These are phyloP conservation scores for Trametes gibbosa DNA, from an alignment of 768 basidiomycete species.

Conservation along the genomic window DNA sequence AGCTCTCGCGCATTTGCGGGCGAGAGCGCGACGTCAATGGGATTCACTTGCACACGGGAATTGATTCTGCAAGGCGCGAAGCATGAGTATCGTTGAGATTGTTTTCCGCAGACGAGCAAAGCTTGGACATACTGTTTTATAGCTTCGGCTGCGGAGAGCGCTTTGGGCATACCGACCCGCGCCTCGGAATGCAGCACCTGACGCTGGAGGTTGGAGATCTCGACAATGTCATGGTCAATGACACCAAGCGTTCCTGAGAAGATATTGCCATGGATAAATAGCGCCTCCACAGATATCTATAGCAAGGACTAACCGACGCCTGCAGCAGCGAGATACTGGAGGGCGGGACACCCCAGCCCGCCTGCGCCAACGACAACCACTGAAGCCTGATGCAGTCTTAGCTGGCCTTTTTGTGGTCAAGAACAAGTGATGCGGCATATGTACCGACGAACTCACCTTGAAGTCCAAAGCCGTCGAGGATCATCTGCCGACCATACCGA, in stretches of 20 bases:
- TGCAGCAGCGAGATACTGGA: conserved; percentile 91
- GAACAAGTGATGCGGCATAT: too few species aligned
- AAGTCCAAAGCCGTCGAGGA: conserved; percentile 84
- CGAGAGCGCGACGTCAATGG: conserved; percentile 51
- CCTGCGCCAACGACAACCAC: conserved; percentile 93
- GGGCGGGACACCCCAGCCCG: conserved; percentile 91
- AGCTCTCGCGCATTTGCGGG: conserved; percentile 63
- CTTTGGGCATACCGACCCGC: conserved; percentile 76
- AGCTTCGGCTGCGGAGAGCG: conserved; percentile 72
- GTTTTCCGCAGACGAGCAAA: neutral
- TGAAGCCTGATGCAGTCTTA: conserved; percentile 71
- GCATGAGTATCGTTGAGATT: too few species aligned
- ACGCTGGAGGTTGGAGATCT: conserved; percentile 86
- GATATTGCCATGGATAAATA: neutral
- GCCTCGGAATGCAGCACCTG: conserved; percentile 84
- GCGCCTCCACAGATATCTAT: neutral
- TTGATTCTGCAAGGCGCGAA: conserved; percentile 57
- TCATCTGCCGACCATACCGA: conserved; percentile 97
- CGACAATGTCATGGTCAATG: conserved; percentile 85
- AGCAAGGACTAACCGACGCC: conserved; percentile 69
- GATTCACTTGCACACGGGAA: conserved; percentile 58
- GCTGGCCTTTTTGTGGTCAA: conserved; percentile 56
- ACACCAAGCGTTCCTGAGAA: conserved; percentile 75
- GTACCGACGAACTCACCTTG: conserved; percentile 48
- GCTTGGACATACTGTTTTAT: conserved; percentile 52